Percentiles rank a stretch among this genome's conserved stretches.
phyloP scores from a whole-genome alignment of 2,329 filamentous ascomycete species.

The Sclerotinia sclerotiorum region DNA sequence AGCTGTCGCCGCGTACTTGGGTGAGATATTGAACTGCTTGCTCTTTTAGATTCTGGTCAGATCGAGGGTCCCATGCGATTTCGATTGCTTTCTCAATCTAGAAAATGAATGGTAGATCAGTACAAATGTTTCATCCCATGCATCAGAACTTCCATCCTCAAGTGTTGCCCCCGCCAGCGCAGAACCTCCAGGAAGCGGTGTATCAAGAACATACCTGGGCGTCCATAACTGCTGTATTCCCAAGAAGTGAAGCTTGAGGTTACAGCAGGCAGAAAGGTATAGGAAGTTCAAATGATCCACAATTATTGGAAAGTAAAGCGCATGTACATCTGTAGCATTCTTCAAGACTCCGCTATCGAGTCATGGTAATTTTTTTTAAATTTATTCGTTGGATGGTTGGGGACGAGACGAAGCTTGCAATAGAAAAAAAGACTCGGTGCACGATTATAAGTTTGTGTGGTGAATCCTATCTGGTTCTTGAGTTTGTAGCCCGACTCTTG shows the following conservation, averaged over 20 bases:
- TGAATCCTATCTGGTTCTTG: not conserved
- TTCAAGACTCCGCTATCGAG: conserved; percentile 35
- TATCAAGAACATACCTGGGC: conserved; percentile 36
- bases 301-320: conserved; percentile 30
- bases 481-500: conserved; percentile 2
- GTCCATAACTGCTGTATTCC: conserved; percentile 36
- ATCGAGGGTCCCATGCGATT: conserved; percentile 82
- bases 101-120: conserved; percentile 26
- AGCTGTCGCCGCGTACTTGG: conserved; percentile 76
- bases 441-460: not conserved
- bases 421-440: not conserved
- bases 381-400: conserved; percentile 26
- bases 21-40: conserved; percentile 81
- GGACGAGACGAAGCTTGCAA: conserved; percentile 22
- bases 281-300: conserved; percentile 26
- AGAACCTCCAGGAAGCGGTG: conserved; percentile 17
- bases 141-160: not conserved
- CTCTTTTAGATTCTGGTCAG: conserved; percentile 70
- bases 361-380: conserved; percentile 29
- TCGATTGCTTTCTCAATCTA: conserved; percentile 95
- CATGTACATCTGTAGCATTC: conserved; percentile 35
- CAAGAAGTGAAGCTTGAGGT: conserved; percentile 22
- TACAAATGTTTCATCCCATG: not conserved
- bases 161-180: not conserved
- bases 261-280: conserved; percentile 13